Conservation (phyloP, 495 filamentous ascomycete species). For the Aspergillus saccharolyticus region DNA sequence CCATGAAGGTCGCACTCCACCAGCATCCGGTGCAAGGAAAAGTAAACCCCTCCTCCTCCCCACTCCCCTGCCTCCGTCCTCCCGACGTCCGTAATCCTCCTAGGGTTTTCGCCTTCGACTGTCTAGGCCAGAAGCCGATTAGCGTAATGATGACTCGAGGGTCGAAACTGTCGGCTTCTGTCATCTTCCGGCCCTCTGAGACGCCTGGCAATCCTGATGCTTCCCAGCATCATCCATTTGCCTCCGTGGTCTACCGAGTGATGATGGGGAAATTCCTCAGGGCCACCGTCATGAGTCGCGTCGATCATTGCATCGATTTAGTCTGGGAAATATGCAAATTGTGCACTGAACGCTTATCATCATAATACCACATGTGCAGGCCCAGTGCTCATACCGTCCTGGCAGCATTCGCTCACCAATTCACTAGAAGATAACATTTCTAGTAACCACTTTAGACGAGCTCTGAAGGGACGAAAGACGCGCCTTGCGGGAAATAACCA, state of each 20-base stretch:
- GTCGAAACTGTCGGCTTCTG: neutral
- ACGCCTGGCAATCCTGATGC: neutral
- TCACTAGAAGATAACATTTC: too few relatives aligned
- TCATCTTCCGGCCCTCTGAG: neutral
- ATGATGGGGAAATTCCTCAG: neutral
- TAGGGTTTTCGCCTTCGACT: neutral
- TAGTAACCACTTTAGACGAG: neutral
- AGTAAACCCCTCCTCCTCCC: too few relatives aligned
- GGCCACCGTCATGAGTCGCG: neutral
- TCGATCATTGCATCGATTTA: neutral
- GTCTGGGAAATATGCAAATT: neutral
- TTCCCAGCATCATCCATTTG: neutral
- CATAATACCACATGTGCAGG: too few relatives aligned
- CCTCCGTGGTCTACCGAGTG: neutral
- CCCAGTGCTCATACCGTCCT: too few relatives aligned
- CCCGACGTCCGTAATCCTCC: neutral
- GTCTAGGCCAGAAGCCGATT: neutral
- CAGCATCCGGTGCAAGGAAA: neutral
- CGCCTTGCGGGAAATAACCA: neutral
- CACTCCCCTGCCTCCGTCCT: neutral
- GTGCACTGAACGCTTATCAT: neutral
- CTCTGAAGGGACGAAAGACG: neutral
- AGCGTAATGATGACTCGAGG: neutral
- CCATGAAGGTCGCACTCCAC: neutral
- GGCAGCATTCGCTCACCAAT: too few relatives aligned